These are phyloP conservation scores for Leptographium flavum DNA, from an alignment of 2,329 filamentous ascomycete genomes.

Conservation along the genomic window DNA sequence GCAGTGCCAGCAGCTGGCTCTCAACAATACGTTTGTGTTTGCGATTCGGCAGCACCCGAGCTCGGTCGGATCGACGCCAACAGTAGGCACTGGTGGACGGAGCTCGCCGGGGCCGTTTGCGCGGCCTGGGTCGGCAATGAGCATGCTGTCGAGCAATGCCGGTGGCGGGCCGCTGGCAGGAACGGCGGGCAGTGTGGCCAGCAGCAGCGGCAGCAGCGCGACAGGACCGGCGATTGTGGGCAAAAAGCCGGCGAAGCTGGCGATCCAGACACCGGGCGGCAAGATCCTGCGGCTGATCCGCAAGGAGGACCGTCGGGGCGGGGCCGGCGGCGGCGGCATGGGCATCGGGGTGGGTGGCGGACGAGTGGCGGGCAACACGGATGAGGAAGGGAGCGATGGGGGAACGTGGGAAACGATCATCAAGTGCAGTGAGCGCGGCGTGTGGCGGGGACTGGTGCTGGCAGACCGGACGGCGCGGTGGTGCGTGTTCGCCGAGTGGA, in stretches of 20 bases:
- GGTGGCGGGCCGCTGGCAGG: slow-evolving; percentile 22
- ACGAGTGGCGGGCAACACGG: slow-evolving; percentile 20
- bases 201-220: slow-evolving; percentile 30
- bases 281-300: slow-evolving; percentile 84
- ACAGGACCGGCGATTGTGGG: slow-evolving; percentile 31
- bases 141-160: slow-evolving; percentile 45
- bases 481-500: slow-evolving; percentile 90
- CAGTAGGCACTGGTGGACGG: background rate
- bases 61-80: slow-evolving; percentile 33
- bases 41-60: slow-evolving; percentile 80
- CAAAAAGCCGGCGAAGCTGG: slow-evolving; percentile 85
- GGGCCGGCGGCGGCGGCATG: slow-evolving; percentile 20
- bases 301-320: slow-evolving; percentile 55
- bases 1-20: slow-evolving; percentile 72
- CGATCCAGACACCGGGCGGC: slow-evolving; percentile 84
- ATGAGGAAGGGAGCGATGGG: slow-evolving; percentile 51
- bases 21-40: slow-evolving; percentile 98
- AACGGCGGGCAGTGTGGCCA: slow-evolving; percentile 31
- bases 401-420: slow-evolving; percentile 82
- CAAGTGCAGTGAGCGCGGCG: slow-evolving; percentile 70
- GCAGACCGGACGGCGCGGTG: slow-evolving; percentile 73
- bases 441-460: slow-evolving; percentile 69
- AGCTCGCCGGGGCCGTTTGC: slow-evolving; percentile 45
- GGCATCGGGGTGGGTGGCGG: slow-evolving; percentile 30
- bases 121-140: slow-evolving; percentile 49